Evolutionary conservation across 2,329 filamentous ascomycete species (phyloP).

Genomic region (Aspergillus jensenii): DNA sequence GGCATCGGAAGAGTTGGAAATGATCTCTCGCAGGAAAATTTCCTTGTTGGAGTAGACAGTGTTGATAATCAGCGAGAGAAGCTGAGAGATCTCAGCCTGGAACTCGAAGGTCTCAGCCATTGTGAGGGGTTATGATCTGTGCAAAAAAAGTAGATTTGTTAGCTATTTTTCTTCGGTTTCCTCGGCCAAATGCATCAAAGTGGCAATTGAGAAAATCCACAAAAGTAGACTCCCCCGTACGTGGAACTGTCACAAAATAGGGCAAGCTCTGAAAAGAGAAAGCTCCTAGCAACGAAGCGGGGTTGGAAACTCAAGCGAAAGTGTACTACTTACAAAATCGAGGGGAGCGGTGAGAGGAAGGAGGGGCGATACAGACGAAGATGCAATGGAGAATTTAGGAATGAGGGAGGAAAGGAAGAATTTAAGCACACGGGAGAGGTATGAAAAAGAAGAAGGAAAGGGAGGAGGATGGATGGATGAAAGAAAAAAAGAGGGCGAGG

Average conservation of each 20-base stretch:
- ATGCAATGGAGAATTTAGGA: slow-evolving; percentile 11
- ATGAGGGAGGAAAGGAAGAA: slow-evolving; percentile 2
- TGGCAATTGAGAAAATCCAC: not conserved
- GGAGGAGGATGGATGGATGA: slow-evolving; percentile 18
- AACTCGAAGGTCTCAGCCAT: slow-evolving; percentile 99
- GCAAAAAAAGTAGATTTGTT: not conserved
- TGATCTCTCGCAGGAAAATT: slow-evolving; percentile 97
- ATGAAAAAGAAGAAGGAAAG: slow-evolving; percentile 18
- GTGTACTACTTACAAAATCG: slow-evolving; percentile 12
- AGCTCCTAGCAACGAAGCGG: not conserved
- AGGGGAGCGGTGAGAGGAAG: slow-evolving; percentile 1
- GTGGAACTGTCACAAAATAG: not conserved
- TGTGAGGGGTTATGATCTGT: slow-evolving; percentile 40
- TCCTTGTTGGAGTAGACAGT: slow-evolving; percentile 99
- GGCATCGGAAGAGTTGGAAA: slow-evolving; percentile 98
- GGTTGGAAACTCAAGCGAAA: not conserved
- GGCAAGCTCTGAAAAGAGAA: not conserved
- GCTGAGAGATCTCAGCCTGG: slow-evolving; percentile 99
- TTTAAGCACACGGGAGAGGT: slow-evolving; percentile 12
- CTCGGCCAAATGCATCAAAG: not conserved
- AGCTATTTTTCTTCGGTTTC: not conserved
- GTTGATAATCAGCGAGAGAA: slow-evolving; percentile 99
- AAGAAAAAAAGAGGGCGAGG: slow-evolving; percentile 12
- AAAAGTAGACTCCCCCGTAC: not conserved
- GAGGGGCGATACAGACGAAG: slow-evolving; percentile 7